Base-by-base conservation (phyloP, 2,329 filamentous ascomycete species). In the Pseudogymnoascus sp. region DNA sequence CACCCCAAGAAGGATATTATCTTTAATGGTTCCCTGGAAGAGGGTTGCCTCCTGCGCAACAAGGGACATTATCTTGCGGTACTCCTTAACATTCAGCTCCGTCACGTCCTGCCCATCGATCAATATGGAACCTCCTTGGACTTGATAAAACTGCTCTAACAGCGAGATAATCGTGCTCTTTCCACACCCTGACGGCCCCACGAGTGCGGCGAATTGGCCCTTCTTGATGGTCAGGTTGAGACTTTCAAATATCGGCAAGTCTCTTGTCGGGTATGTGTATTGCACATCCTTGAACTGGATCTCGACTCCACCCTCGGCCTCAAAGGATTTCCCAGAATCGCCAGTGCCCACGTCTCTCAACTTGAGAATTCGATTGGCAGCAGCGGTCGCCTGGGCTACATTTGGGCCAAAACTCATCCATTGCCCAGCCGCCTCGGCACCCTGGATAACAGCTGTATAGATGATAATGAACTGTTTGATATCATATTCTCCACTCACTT, bases 1-100 rank as follows among this genome's bases (percentile, higher is more conserved):
- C 18, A 90, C 82, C 16, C 87, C 88, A 0, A 90, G 78, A 1
- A 87, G 73, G 61, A 91, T 84, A 68, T 91, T 91, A 65, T 92
- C 88, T 16, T 84, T 81, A 18, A 91, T 80, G 0, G 84, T 85
- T 11, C 82, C 81, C 72, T 87, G 85, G 70, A 89, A 91, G 0
- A 93, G 79, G 0, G 86, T 87, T 7, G 89, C 82, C 71, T 93
- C 89, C 73, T 93, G 89, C 3, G 88, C 85, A 0, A 93, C 89
- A 0, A 93, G 81, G 1, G 88, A 87, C 11, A 92, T 78, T 37
- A 84, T 76, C 63, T 80, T 79, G 42, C 89, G 83, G 71, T 91
- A 91, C 16, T 81, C 75, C 65, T 80, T 80, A 0, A 88, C 79
- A 63, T 87, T 83, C 61, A 91, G 72, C 1, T 78, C 72, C 1